Conservation (phyloP, 306 rosid species). For the Cotoneaster glaucophyllus region DNA sequence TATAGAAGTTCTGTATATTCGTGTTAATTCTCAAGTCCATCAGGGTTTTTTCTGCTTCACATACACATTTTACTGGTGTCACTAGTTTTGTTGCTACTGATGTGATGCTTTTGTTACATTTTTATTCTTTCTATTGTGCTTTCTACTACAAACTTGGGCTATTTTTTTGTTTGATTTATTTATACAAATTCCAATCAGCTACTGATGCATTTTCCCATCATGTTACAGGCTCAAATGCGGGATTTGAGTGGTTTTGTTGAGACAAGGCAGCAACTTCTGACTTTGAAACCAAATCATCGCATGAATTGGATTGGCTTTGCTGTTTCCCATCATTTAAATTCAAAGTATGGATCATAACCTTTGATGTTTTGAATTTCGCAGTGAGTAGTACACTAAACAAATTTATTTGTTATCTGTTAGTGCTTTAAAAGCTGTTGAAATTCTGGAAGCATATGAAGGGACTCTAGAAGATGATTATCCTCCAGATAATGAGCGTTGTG, state of each 20-base stretch:
- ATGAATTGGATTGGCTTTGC: constrained; percentile 99
- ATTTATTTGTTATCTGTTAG: constrained; percentile 30
- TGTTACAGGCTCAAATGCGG: constrained; percentile 91
- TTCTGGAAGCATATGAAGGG: constrained; percentile 98
- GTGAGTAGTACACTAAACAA: not conserved
- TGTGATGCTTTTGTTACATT: not conserved
- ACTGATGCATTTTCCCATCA: constrained; percentile 15
- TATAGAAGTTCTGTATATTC: not conserved
- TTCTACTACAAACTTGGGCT: not conserved
- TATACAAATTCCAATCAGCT: not conserved
- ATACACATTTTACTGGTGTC: not conserved
- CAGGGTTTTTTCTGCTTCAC: not conserved
- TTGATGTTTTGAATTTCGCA: not conserved
- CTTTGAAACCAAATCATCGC: constrained; percentile 95
- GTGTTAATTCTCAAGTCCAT: not conserved
- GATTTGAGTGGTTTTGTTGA: constrained; percentile 96
- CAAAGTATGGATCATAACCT: constrained; percentile 47
- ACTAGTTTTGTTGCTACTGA: not conserved
- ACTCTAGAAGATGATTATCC: constrained; percentile 94
- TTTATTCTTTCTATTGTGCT: not conserved
- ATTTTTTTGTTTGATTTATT: not conserved
- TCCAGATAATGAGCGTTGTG: constrained; percentile 93
- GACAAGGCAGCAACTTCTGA: constrained; percentile 88
- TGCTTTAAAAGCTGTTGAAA: constrained; percentile 85
- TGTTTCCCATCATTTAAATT: constrained; percentile 87